phyloP scores from a whole-genome alignment of 495 filamentous ascomycete species.

The Lophiotrema nucula region DNA sequence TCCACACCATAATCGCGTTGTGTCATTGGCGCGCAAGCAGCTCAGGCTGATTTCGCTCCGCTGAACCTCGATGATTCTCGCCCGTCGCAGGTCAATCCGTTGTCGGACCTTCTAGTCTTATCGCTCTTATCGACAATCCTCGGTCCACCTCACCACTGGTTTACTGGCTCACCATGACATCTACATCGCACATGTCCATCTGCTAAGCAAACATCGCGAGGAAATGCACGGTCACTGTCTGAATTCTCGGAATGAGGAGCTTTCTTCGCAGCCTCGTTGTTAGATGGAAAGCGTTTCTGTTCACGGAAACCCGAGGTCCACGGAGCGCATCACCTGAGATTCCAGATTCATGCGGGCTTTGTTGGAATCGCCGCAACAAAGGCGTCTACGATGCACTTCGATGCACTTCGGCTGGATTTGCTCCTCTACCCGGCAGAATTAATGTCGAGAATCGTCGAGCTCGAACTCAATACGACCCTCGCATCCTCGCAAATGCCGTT shows the following conservation, averaged over 20 bases:
- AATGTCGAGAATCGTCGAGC: constrained; percentile 7
- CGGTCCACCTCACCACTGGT: constrained; percentile 16
- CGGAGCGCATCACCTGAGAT: constrained; percentile 13
- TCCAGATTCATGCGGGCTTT: constrained; percentile 13
- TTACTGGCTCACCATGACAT: neutral
- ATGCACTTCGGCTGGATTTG: neutral
- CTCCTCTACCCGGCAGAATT: constrained; percentile 13
- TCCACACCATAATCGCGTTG: constrained; percentile 16
- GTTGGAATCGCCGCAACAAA: constrained; percentile 26
- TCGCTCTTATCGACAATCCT: constrained; percentile 17
- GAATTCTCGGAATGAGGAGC: constrained; percentile 14
- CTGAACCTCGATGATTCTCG: constrained; percentile 7
- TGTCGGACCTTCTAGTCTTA: constrained; percentile 22
- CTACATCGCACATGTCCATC: neutral
- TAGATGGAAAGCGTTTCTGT: constrained; percentile 26
- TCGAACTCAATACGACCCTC: constrained; percentile 11
- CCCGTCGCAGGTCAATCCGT: constrained; percentile 1
- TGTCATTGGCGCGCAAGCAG: constrained; percentile 16
- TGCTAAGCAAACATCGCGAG: constrained; percentile 4
- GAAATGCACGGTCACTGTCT: neutral
- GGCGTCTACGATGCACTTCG: constrained; percentile 4
- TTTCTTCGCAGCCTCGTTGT: constrained; percentile 19
- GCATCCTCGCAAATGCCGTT: constrained; percentile 3
- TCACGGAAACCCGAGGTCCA: constrained; percentile 21
- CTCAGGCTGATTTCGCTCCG: constrained; percentile 16